These are phyloP conservation scores for Filobasidium uniguttulatum DNA, from an alignment of 1,284 basidiomycete species.

Conservation along the genomic window DNA sequence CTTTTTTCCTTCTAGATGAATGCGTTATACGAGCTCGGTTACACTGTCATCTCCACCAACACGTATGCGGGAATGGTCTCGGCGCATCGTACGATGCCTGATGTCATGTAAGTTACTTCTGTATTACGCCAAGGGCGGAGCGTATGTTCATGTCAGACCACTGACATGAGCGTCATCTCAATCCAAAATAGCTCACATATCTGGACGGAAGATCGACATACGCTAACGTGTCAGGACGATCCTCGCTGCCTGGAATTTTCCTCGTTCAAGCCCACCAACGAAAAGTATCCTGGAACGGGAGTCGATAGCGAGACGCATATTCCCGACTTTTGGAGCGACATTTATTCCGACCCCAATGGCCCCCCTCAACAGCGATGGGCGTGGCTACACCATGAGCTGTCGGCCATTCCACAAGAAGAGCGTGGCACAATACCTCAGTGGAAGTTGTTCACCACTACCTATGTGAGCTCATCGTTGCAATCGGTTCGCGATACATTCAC, in stretches of 20 bases:
- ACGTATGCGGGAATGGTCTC: constrained; percentile 8
- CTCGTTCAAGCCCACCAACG: constrained; percentile 22
- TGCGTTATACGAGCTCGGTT: constrained; percentile 7
- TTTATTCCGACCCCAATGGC: constrained; percentile 4
- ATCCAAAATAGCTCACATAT: constrained; percentile 17
- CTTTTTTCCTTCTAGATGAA: not conserved
- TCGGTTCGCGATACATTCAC: not conserved
- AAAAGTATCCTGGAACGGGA: constrained; percentile 12
- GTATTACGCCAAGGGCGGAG: not conserved
- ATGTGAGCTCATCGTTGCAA: constrained; percentile 19
- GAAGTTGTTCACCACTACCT: constrained; percentile 26
- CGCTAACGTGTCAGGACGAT: constrained; percentile 26
- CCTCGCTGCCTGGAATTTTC: constrained; percentile 28
- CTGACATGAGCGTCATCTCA: not conserved
- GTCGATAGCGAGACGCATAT: constrained; percentile 10
- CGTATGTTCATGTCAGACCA: not conserved
- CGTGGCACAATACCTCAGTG: constrained; percentile 27
- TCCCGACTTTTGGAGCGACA: constrained; percentile 10
- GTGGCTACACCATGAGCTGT: constrained; percentile 18
- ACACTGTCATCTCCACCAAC: constrained; percentile 6
- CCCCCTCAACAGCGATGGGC: constrained; percentile 9
- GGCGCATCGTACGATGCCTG: constrained; percentile 6
- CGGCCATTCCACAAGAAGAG: constrained; percentile 21
- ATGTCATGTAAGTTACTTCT: constrained; percentile 4
- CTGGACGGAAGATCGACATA: constrained; percentile 22